Percentiles rank a stretch among this genome's conserved stretches.
Conservation (phyloP, 1,139 yeast species). For the Meyerozyma sp. region DNA sequence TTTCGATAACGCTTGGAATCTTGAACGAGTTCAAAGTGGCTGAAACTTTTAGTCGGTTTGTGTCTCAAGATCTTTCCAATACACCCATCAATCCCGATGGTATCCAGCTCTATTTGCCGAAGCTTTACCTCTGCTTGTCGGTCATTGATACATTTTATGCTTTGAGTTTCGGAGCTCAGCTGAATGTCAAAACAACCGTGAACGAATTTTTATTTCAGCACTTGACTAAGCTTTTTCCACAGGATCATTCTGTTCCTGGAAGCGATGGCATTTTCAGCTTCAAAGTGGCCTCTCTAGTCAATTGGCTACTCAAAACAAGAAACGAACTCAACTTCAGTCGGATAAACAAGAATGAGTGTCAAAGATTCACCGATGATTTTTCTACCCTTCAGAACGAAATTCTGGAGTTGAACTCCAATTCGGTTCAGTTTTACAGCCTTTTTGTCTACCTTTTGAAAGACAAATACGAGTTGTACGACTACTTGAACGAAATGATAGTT, state of each 20-base stretch:
- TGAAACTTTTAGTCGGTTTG: constrained; percentile 24
- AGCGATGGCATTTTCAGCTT: constrained; percentile 12
- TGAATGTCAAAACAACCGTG: constrained; percentile 16
- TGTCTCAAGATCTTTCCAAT: constrained; percentile 13
- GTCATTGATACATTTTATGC: constrained; percentile 54
- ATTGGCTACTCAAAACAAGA: constrained; percentile 13
- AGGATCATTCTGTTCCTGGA: constrained; percentile 2
- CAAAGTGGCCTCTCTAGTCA: constrained; percentile 11
- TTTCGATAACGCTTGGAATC: constrained; percentile 48
- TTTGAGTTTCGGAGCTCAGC: constrained; percentile 54
- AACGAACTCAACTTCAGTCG: constrained; percentile 9
- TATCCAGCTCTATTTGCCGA: constrained; percentile 39
- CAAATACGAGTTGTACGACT: constrained; percentile 26
- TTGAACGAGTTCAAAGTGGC: constrained; percentile 55
- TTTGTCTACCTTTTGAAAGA: constrained; percentile 21
- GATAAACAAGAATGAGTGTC: constrained; percentile 1
- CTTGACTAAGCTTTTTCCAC: constrained; percentile 3
- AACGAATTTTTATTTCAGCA: constrained; percentile 14
- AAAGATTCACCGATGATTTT: not conserved
- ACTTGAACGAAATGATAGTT: constrained; percentile 23
- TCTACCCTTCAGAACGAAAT: not conserved
- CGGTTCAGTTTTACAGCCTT: constrained; percentile 7
- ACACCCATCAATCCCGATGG: constrained; percentile 24
- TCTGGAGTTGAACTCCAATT: constrained; percentile 4
- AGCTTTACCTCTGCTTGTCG: constrained; percentile 43